Evolutionary conservation across 148 eudicot species (phyloP).

Genomic region (Chenopodium quinoa): DNA sequence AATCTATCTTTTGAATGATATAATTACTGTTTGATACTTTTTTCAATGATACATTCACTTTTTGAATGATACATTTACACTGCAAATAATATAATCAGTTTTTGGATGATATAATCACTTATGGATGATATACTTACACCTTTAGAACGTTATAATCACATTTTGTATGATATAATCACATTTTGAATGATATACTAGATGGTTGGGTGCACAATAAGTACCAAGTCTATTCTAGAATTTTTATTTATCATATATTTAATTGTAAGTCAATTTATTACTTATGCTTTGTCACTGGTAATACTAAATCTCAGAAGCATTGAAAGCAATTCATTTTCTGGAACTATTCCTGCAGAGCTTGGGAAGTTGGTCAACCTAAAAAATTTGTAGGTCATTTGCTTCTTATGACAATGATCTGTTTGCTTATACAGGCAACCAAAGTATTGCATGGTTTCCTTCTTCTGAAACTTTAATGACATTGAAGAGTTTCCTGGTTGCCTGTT

Average conservation of each 20-base stretch:
- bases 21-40: no score
- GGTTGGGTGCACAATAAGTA: no score
- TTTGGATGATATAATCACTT: no score
- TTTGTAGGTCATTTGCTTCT: constrained; percentile 25
- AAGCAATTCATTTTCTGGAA: constrained; percentile 41
- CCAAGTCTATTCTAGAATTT: no score
- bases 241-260: neutral
- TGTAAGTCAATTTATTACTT: neutral
- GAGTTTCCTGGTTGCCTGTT: neutral
- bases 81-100: no score
- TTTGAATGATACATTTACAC: no score
- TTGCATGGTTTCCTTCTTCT: neutral
- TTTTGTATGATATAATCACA: no score
- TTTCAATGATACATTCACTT: no score
- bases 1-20: no score
- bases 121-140: no score
- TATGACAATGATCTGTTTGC: neutral
- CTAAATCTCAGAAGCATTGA: constrained; percentile 33
- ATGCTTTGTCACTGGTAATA: neutral
- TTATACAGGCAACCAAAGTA: neutral
- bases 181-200: no score
- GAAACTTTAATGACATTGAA: neutral
- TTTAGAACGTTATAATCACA: no score
- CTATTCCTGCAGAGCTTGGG: constrained; percentile 44
- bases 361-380: constrained; percentile 25